Evolutionary conservation across 441 rosid species (phyloP).

Genomic region (Pelargonium fulgidum): DNA sequence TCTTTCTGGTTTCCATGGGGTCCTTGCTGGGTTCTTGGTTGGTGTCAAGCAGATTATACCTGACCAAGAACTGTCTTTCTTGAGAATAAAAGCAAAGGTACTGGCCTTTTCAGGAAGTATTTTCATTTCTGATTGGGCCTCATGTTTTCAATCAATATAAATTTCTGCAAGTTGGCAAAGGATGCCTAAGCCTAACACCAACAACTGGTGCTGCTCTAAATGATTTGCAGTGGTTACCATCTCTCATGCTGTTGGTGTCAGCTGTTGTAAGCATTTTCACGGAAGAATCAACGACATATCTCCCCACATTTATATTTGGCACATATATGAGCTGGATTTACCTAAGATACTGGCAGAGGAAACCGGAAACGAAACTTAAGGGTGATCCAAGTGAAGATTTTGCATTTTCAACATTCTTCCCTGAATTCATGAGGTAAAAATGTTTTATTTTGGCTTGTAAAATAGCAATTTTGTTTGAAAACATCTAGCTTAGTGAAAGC

Average conservation of each 20-base stretch:
- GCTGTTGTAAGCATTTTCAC: conserved; percentile 69
- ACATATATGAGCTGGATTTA: conserved; percentile 88
- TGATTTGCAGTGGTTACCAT: conserved; percentile 85
- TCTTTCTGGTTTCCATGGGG: conserved; percentile 87
- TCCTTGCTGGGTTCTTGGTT: conserved; percentile 79
- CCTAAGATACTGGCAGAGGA: conserved; percentile 80
- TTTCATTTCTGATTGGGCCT: background rate
- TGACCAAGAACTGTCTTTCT: conserved; percentile 70
- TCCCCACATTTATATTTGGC: conserved; percentile 85
- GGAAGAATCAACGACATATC: conserved; percentile 58
- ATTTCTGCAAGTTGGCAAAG: conserved; percentile 15
- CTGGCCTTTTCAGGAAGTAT: conserved; percentile 7
- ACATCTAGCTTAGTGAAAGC: background rate
- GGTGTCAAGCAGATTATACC: conserved; percentile 93
- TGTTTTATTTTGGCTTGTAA: conserved; percentile 12
- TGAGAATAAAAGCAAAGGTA: conserved; percentile 89
- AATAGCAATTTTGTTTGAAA: conserved; percentile 6
- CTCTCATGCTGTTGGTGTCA: conserved; percentile 56
- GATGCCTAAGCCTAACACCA: conserved; percentile 13
- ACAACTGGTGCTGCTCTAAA: conserved; percentile 12
- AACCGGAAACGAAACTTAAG: conserved; percentile 75
- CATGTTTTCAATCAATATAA: background rate
- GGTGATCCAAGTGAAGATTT: conserved; percentile 97
- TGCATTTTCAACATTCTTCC: conserved; percentile 85
- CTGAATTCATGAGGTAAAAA: conserved; percentile 67